Percentiles rank a stretch among this genome's conserved stretches.
Conservation (phyloP, 1,284 basidiomycete species). For the Ustilago hordei region DNA sequence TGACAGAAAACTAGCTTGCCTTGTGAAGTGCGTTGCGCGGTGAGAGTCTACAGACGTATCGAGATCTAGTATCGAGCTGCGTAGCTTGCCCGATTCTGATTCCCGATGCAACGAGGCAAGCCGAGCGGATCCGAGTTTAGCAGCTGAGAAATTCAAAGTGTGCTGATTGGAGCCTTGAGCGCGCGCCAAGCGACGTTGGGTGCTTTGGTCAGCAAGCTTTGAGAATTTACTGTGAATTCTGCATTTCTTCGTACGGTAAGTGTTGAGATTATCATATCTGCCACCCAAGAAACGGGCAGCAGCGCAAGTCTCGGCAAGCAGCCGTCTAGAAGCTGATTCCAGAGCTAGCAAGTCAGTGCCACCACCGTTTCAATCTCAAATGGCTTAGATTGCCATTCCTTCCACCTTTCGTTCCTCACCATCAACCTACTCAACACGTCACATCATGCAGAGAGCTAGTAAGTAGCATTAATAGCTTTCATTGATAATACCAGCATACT, state of each 20-base stretch:
- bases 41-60: background rate
- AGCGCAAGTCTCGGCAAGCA: slow-evolving; percentile 13
- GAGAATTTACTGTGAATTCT: slow-evolving; percentile 16
- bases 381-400: slow-evolving; percentile 17
- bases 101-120: background rate
- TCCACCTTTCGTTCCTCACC: slow-evolving; percentile 15
- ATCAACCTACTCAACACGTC: slow-evolving; percentile 22
- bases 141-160: slow-evolving; percentile 30
- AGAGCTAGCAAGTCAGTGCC: slow-evolving; percentile 18
- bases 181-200: slow-evolving; percentile 14
- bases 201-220: slow-evolving; percentile 43
- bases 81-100: background rate
- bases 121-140: slow-evolving; percentile 25
- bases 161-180: slow-evolving; percentile 32
- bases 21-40: background rate
- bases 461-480: slow-evolving; percentile 9
- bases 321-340: slow-evolving; percentile 4
- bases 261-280: slow-evolving; percentile 36
- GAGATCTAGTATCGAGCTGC: background rate
- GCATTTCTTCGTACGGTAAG: slow-evolving; percentile 28
- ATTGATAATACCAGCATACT: background rate
- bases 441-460: slow-evolving; percentile 52
- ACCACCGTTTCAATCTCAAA: slow-evolving; percentile 22
- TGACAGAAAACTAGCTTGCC: background rate
- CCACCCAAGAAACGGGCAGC: background rate